Conservation (phyloP, 169 alveolate species). For the Plasmodium chabaudi region DNA sequence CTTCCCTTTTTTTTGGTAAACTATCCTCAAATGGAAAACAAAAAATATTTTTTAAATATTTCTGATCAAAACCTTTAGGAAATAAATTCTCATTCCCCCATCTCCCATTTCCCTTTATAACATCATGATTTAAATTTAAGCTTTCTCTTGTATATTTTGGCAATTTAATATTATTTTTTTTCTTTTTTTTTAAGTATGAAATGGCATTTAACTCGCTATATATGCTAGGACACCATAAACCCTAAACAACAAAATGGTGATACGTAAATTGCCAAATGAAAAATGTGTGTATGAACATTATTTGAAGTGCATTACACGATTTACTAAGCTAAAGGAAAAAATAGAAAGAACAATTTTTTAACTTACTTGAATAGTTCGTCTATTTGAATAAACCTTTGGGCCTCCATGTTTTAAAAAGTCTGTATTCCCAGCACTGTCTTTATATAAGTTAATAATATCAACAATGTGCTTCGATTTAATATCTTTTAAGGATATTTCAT, state of each 20-base stretch:
- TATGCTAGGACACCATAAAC: constrained; percentile 89
- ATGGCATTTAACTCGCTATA: constrained; percentile 86
- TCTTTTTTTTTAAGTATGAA: constrained; percentile 86
- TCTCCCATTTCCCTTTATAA: constrained; percentile 90
- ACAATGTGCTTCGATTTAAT: constrained; percentile 86
- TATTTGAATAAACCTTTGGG: constrained; percentile 83
- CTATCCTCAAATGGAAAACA: constrained; percentile 82
- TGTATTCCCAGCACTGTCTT: constrained; percentile 84
- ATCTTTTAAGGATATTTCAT: constrained; percentile 88
- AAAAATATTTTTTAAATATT: constrained; percentile 86
- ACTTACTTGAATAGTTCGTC: constrained; percentile 85
- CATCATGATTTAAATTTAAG: constrained; percentile 86
- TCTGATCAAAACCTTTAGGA: constrained; percentile 92
- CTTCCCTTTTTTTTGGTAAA: constrained; percentile 21
- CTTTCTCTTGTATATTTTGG: constrained; percentile 90
- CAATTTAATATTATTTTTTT: constrained; percentile 81
- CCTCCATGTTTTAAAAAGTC: constrained; percentile 85
- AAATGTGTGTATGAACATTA: too few relatives aligned
- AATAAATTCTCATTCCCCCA: constrained; percentile 91
- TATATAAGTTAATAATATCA: constrained; percentile 82
- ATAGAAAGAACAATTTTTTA: not conserved
- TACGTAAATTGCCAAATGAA: not conserved
- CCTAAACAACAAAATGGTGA: constrained; percentile 77
- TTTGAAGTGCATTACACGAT: too few relatives aligned
- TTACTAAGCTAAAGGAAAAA: not conserved